Base-by-base conservation (phyloP, 495 filamentous ascomycete genomes). In the Penicillium odoratum region DNA sequence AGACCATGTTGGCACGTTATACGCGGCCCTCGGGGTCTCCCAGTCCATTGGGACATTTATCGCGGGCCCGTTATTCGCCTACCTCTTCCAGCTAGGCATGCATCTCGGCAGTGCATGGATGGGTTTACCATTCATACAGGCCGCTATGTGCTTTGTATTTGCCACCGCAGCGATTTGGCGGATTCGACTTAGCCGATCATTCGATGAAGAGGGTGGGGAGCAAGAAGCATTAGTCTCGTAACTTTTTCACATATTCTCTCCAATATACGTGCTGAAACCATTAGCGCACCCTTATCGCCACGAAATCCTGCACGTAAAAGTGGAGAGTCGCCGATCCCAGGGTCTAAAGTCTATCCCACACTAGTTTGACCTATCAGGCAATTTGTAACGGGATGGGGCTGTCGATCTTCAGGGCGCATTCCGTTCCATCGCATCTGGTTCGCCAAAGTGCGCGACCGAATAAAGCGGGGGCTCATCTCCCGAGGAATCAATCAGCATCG, bases 31-130 rank as follows among this genome's bases (percentile, higher is more conserved):
- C 10, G 65, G 71, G 3, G 69, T 77, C 31, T 59, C 72, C 11
- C 61, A 69, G 42, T 59, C 67, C 9, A 31, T 73, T 3, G 74
- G 74, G 0, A 52, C 51, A 9, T 45, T 78, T 26, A 30, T 76
- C 31, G 61, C 74, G 2, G 67, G 72, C 1, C 76, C 76, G 4
- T 43, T 75, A 10, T 65, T 78, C n/a, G 66, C 68, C 25, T 66
- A 68, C 21, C 57, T 66, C 3, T 79, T 78, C 60, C 62, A 64
- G 5, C 55, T 67, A 48, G 76, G 74, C 9, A 68, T 79, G 68
- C 71, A 71, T 53, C 51, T 73, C 10, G 75, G 73, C 9, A 56
- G 67, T 51, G 57, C 48, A 0, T 74, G 71, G 71, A 51, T 69
- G 54, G 71, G 71, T 10, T 55, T 74, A 2, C 71, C 71, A 8